A percentile compares a stretch with the other conserved stretches of the same genome.
These are phyloP conservation scores for Sporisorium exsertum DNA, from an alignment of 1,284 basidiomycete genomes.

Conservation along the genomic window DNA sequence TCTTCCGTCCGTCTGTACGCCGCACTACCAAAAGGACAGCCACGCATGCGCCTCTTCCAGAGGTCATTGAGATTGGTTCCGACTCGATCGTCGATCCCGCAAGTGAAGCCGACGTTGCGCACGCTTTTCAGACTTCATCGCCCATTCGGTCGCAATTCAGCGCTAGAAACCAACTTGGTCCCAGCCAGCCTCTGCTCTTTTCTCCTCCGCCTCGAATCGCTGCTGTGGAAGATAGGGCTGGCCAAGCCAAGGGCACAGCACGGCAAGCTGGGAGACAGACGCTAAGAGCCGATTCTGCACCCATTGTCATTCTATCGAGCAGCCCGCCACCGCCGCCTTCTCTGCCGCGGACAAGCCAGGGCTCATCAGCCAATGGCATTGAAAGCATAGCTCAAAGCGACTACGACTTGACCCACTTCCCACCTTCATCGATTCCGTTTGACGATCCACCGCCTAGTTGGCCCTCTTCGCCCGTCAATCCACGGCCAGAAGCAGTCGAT, in stretches of 20 bases:
- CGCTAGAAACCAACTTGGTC: conserved; percentile 12
- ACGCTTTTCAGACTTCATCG: conserved; percentile 17
- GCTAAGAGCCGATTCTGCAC: conserved; percentile 23
- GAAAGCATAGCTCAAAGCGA: conserved; percentile 23
- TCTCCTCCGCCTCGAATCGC: conserved; percentile 18
- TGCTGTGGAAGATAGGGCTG: neutral
- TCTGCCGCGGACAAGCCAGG: conserved; percentile 16
- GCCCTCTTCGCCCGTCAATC: conserved; percentile 20
- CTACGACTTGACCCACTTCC: conserved; percentile 5
- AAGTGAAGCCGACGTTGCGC: conserved; percentile 17
- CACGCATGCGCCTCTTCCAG: conserved; percentile 4
- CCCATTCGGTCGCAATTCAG: conserved; percentile 46
- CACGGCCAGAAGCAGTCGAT: neutral
- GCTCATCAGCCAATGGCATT: conserved; percentile 1
- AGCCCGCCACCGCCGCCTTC: conserved; percentile 35
- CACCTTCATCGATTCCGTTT: conserved; percentile 25
- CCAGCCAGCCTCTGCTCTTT: conserved; percentile 24
- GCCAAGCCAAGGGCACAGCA: neutral
- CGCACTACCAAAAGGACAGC: conserved; percentile 8
- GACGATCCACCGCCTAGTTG: conserved; percentile 26
- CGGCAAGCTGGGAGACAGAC: neutral
- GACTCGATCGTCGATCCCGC: conserved; percentile 37
- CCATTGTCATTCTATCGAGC: conserved; percentile 45
- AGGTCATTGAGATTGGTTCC: conserved; percentile 45
- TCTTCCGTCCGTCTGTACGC: conserved; percentile 4